These are phyloP conservation scores for Yamadazyma insecticola DNA, from an alignment of 805 yeast species.

Conservation along the genomic window DNA sequence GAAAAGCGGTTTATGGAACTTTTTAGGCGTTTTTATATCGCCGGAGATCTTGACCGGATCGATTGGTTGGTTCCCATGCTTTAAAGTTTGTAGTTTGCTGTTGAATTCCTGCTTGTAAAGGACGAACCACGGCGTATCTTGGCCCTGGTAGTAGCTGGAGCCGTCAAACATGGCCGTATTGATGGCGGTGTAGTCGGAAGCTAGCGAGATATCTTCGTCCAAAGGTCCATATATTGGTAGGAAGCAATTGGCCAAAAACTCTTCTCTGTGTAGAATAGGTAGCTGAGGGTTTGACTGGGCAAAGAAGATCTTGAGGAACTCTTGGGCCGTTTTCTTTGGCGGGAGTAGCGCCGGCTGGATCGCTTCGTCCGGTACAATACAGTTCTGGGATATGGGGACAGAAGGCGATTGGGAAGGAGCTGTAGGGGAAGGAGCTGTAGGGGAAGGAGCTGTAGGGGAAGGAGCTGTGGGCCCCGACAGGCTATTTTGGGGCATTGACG, in stretches of 20 bases:
- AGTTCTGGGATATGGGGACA: too few relatives aligned
- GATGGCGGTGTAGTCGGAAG: conserved; percentile 51
- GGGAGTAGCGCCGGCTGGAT: conserved; percentile 53
- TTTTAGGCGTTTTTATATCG: conserved; percentile 40
- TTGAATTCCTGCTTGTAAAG: conserved; percentile 33
- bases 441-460: neutral
- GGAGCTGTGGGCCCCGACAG: too few relatives aligned
- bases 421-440: conserved; percentile 1
- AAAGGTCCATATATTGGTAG: conserved; percentile 77
- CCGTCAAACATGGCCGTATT: conserved; percentile 23
- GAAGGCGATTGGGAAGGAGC: conserved; percentile 7
- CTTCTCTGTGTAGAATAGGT: conserved; percentile 80
- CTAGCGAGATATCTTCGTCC: conserved; percentile 49
- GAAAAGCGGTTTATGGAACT: conserved; percentile 53
- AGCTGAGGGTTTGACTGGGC: conserved; percentile 78
- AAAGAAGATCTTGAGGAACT: conserved; percentile 60
- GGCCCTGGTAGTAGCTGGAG: conserved; percentile 11
- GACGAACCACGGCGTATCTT: conserved; percentile 44
- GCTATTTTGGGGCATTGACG: too few relatives aligned
- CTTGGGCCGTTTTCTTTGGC: conserved; percentile 64
- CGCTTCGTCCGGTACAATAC: conserved; percentile 3
- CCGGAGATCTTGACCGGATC: conserved; percentile 33
- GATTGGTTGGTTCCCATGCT: conserved; percentile 7
- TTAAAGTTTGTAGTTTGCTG: conserved; percentile 5
- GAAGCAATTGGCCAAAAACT: conserved; percentile 60